Conservation (phyloP, 2,329 filamentous ascomycete genomes). For the Alternaria arborescens region DNA sequence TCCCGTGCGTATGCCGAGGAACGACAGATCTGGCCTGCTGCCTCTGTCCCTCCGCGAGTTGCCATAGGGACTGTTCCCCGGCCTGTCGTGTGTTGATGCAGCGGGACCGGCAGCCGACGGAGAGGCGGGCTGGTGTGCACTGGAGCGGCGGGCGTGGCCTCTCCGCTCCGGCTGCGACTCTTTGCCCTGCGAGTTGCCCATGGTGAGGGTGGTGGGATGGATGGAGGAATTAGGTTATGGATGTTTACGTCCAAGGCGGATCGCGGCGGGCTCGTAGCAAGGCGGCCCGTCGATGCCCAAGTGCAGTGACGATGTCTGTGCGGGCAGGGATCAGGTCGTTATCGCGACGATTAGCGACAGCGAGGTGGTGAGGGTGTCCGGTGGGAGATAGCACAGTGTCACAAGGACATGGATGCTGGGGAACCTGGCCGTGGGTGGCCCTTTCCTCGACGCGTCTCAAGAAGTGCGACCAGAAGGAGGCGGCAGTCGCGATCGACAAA, state of each 20-base stretch:
- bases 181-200: conserved; percentile 61
- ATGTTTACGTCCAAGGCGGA: conserved; percentile 18
- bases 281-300: conserved; percentile 29
- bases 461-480: conserved; percentile 15
- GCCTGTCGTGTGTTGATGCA: conserved; percentile 40
- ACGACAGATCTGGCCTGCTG: conserved; percentile 67
- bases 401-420: conserved; percentile 50
- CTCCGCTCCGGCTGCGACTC: conserved; percentile 52
- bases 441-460: conserved; percentile 23
- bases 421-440: conserved; percentile 18
- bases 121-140: conserved; percentile 43
- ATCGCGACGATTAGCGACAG: conserved; percentile 20
- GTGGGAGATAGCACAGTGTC: conserved; percentile 44
- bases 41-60: conserved; percentile 59
- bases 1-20: conserved; percentile 65
- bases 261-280: conserved; percentile 30
- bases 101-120: conserved; percentile 38
- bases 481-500: conserved; percentile 23
- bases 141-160: conserved; percentile 46
- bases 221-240: conserved; percentile 11
- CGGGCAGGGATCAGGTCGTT: conserved; percentile 25
- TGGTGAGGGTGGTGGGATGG: conserved; percentile 24
- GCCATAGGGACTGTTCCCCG: conserved; percentile 50
- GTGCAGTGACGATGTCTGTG: conserved; percentile 21
- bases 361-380: conserved; percentile 24